These are phyloP conservation scores for Canna indica DNA, from an alignment of 176 grass and related monocot genomes.

Conservation along the genomic window DNA sequence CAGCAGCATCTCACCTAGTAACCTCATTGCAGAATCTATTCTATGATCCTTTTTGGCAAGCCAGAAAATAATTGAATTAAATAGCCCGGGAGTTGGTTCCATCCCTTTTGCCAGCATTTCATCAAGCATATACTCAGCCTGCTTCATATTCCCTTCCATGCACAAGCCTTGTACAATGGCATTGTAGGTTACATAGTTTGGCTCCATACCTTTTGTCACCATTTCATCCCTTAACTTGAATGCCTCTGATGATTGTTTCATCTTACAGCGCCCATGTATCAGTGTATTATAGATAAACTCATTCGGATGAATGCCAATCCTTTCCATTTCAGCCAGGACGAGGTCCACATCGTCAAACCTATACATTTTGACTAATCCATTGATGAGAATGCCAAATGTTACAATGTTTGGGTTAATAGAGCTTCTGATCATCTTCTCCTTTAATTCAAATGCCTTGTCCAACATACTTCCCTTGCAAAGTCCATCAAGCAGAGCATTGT, in stretches of 20 bases:
- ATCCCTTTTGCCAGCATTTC: constrained; percentile 65
- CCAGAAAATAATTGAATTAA: constrained; percentile 58
- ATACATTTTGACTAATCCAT: constrained; percentile 54
- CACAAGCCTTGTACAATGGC: constrained; percentile 55
- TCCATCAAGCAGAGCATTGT: constrained; percentile 64
- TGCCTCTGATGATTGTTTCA: constrained; percentile 32
- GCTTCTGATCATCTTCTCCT: constrained; percentile 46
- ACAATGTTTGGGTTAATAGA: constrained; percentile 42
- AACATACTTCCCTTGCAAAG: constrained; percentile 57
- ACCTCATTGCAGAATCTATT: constrained; percentile 41
- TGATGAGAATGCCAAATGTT: constrained; percentile 73
- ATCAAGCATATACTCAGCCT: constrained; percentile 51
- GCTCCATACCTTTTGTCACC: constrained; percentile 39
- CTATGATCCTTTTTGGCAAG: constrained; percentile 35
- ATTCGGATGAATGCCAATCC: constrained; percentile 43
- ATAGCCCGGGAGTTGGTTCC: constrained; percentile 44
- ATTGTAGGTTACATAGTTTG: constrained; percentile 63
- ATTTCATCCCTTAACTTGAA: constrained; percentile 55
- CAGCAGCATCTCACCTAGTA: constrained; percentile 51
- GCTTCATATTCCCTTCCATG: constrained; percentile 55
- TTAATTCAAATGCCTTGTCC: constrained; percentile 57
- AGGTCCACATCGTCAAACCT: constrained; percentile 32
- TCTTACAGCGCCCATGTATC: constrained; percentile 64
- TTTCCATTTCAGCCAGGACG: constrained; percentile 56
- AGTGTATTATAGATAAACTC: constrained; percentile 76